Evolutionary conservation across 768 basidiomycete genomes (phyloP), one percentile per base, ranked within the genome.

Genomic region (Lanmaoa rubissima): DNA sequence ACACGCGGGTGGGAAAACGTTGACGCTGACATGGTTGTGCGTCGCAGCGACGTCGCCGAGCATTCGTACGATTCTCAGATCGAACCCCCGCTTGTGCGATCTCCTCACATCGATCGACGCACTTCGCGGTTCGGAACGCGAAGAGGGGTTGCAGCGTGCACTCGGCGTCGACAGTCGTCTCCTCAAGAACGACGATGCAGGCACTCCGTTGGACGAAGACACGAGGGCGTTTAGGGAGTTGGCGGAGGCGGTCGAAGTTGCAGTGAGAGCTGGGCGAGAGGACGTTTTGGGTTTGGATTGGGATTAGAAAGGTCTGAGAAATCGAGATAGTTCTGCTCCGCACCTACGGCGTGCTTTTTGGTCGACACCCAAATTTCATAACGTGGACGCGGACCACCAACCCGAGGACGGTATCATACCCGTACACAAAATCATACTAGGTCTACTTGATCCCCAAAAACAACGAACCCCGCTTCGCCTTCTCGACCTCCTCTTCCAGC

Each of bases 381-480:
- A 24, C 17, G 17, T 12, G 42, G 21, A 19, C 14, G 9, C 21
- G 16, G 16, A 42, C 16, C 2, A 32, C 13, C 45, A 44, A 46
- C 28, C 17, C 28, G 45, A 13, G 32, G n/a, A n/a, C 2, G 73
- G 4, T 7, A 13, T 47, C 31, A 47, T 13, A 13, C 11, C 5
- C 11, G 12, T 11, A 8, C 46, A 34, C 32, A 13, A 7, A 8
- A 12, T 19, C 46, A 13, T 21, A 19, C 4, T 31, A n/a, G 32
- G 8, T 34, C 34, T 54, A 67, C 54, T 79, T 81, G 52, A 90
- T 75, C 8, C 87, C 83, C 53, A 94, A 76, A 71, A 98, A 97
- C 66, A 92, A 73, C 71, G 97, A 72, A 0, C 95, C 96, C 55
- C 86, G 79, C 75, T 88, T 86, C 40, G 92, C 87, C 61, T 84